A percentile compares a stretch with the other conserved stretches of the same genome.
phyloP scores from a whole-genome alignment of 148 eudicot species.

The Talinum fruticosum region DNA sequence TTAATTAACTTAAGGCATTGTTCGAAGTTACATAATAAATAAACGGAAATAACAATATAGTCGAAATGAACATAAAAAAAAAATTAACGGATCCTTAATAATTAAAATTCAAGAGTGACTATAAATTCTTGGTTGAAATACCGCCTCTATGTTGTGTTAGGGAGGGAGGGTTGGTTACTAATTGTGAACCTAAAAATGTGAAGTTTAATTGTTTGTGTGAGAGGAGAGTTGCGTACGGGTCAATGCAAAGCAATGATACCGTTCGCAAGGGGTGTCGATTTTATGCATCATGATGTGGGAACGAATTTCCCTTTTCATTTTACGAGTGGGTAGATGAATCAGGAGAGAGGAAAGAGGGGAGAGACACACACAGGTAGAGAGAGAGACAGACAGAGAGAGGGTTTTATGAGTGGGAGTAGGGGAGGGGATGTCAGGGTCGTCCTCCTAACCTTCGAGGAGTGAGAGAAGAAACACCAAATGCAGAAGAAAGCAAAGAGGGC shows the following conservation, averaged over 20 bases:
- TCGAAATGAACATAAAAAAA: too few relatives aligned
- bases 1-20: too few relatives aligned
- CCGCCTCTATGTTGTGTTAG: too few relatives aligned
- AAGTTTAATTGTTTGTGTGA: background rate
- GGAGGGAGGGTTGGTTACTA: too few relatives aligned
- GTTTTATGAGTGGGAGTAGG: background rate
- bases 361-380: background rate
- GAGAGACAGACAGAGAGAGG: conserved; percentile 9
- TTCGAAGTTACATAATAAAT: too few relatives aligned
- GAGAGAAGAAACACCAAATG: conserved; percentile 10
- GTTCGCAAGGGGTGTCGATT: background rate
- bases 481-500: background rate
- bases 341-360: background rate
- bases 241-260: conserved; percentile 27
- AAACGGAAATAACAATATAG: too few relatives aligned
- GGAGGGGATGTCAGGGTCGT: background rate
- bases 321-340: background rate
- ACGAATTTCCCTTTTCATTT: too few relatives aligned
- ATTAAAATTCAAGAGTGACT: too few relatives aligned
- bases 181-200: too few relatives aligned
- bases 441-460: background rate
- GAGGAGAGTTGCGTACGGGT: conserved; percentile 26
- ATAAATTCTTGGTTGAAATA: too few relatives aligned
- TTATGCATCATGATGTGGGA: background rate
- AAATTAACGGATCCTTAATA: too few relatives aligned